Evolutionary conservation across 345 rosid genomes (phyloP), one percentile per base, ranked within the genome.

Genomic region (Streptanthus diversifolius): DNA sequence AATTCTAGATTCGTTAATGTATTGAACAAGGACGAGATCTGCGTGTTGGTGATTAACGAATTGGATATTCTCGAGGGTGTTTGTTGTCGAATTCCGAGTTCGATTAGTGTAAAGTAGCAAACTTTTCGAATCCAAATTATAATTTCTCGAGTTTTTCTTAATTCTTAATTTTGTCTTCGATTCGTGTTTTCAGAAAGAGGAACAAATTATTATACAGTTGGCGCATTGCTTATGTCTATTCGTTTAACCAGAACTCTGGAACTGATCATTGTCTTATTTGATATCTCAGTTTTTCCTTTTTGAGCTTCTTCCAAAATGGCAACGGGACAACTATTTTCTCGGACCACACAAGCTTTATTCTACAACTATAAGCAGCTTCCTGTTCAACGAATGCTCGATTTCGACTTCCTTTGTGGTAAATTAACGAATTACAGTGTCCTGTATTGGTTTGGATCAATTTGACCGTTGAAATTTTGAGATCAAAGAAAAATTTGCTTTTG

Each of bases 321-420:
- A 1, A 91, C 98, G 13, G 99, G 99, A 35, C 99, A 95, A 65
- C 85, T 91, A 2, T 95, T 95, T 79, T 95, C 99, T 10, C 83
- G 82, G 29, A 85, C 89, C 15, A 91, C 98, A n/a, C 98, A 95
- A 74, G 95, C 99, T 47, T 65, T 90, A 57, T 91, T 95, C 82
- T 95, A 95, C 70, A 95, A 95, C 62, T 95, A 87, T 79, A 95
- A 95, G 92, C 97, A 87, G 81, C 98, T 90, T 65, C 99, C 99
- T 6, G 81, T 95, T 64, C 99, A 95, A 68, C 96, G 99, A 74
- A 95, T 91, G 99, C 99, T 95, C 70, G 98, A 95, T 83, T 95
- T 95, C 59, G 99, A 95, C 81, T 95, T 95, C 82, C 96, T 95
- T 24, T 95, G 98, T 32, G 99, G 99, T 91, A 52, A 19, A 4